Evolutionary conservation across 176 grass and related monocot genomes (phyloP).

Genomic region (Aegilops bicornis): DNA sequence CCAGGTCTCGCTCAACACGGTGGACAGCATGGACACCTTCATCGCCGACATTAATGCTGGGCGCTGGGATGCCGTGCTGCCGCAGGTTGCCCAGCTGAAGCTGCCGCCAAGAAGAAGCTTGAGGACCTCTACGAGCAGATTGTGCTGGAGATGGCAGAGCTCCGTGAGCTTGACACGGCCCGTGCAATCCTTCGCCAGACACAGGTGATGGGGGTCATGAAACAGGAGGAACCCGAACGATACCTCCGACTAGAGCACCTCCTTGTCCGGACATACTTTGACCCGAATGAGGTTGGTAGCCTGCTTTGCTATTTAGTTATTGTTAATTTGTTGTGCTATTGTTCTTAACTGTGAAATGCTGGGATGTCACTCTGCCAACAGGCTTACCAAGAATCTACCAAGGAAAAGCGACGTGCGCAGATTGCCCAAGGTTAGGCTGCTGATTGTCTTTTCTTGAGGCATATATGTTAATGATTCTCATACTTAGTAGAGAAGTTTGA

Average conservation of each 20-base stretch:
- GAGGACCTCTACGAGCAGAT: constrained; percentile 99
- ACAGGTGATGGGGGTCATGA: constrained; percentile 98
- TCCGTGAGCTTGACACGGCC: constrained; percentile 86
- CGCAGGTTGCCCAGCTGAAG: constrained; percentile 91
- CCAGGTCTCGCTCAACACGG: constrained; percentile 94
- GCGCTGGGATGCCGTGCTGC: constrained; percentile 91
- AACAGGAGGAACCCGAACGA: constrained; percentile 96
- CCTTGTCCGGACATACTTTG: constrained; percentile 90
- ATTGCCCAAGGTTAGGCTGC: constrained; percentile 80
- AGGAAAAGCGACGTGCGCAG: constrained; percentile 85
- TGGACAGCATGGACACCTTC: constrained; percentile 89
- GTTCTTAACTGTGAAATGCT: constrained; percentile 15
- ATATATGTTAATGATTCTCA: not conserved
- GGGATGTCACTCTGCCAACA: constrained; percentile 36
- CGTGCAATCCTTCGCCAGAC: constrained; percentile 93
- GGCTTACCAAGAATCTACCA: constrained; percentile 97
- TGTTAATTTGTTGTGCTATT: not conserved
- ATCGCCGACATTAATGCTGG: constrained; percentile 75
- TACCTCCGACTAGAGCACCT: constrained; percentile 96
- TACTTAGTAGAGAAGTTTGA: not conserved
- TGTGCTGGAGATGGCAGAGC: constrained; percentile 97
- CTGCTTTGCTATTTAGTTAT: not conserved
- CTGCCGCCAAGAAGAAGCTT: constrained; percentile 83
- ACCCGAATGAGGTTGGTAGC: constrained; percentile 73
- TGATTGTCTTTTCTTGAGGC: constrained; percentile 23